Conservation (phyloP, 1,284 basidiomycete species). For the Hymenochaete sp. region DNA sequence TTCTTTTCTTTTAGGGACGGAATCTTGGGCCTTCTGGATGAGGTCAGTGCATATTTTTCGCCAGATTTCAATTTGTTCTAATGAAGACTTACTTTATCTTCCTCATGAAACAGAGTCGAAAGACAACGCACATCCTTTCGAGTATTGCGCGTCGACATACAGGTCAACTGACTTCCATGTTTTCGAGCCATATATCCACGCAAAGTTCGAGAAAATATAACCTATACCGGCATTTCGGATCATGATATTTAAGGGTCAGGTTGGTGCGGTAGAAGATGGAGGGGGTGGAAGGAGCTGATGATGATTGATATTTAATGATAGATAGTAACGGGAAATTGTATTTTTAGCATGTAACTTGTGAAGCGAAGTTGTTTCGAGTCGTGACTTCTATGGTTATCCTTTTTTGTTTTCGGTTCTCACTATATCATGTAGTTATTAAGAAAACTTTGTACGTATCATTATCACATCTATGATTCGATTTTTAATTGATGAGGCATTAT, state of each 20-base stretch:
- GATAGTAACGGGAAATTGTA: no score
- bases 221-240: conserved; percentile 5
- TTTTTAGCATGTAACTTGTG: not conserved
- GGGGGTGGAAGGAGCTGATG: no score
- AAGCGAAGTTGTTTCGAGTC: not conserved
- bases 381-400: not conserved
- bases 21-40: conserved; percentile 1
- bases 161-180: not conserved
- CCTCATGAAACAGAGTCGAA: not conserved
- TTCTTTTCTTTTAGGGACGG: conserved; percentile 1
- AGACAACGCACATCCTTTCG: conserved; percentile 6
- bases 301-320: no score
- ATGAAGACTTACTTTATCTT: not conserved
- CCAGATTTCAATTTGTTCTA: not conserved
- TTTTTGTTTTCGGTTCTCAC: conserved; percentile 1
- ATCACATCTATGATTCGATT: not conserved
- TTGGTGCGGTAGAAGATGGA: no score
- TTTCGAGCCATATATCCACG: conserved; percentile 1
- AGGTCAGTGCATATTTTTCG: conserved; percentile 1
- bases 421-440: not conserved
- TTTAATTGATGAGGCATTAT: not conserved
- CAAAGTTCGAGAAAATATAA: conserved; percentile 10
- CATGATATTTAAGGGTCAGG: no score
- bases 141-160: conserved; percentile 6
- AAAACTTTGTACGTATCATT: conserved; percentile 4